Base-by-base conservation (phyloP, 495 filamentous ascomycete genomes). In the Pseudomonodictys pantanalensis region DNA sequence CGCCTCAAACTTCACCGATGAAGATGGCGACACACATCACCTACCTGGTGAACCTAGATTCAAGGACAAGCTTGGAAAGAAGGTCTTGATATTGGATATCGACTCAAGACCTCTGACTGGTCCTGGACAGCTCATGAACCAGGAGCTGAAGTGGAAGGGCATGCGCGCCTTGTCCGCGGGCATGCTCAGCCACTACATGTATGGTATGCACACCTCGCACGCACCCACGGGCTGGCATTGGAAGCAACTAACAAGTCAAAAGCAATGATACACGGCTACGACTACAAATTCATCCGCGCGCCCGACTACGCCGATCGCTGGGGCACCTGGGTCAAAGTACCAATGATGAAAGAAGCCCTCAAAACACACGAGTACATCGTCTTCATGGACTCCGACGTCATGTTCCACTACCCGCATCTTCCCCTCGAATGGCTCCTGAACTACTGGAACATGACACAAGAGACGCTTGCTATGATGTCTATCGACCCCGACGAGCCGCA, bases 371-470 rank as follows among this genome's bases (percentile, higher is more conserved):
- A 78, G 42, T 71, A 77, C 10, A 75, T 81, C 30, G 70, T 81
- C 51, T 79, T 77, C 73, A 55, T 80, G 33, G 79, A 82, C 62
- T 73, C 74, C 47, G 79, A 82, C 53, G 73, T 72, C 63, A 71
- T 81, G 58, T 76, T 79, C 56, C 65, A 71, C 32, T 69, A 75
- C 49, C 77, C 74, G 35, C 73, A 82, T 41, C 58, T 82, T 6
- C 78, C 79, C 6, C 58, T 81, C 26, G 79, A 82, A 62, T 82
- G 79, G 78, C 71, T 82, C 25, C 65, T 82, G 17, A 81, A 80
- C 68, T 77, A 78, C 69, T 82, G 78, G 79, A 66, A 74, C 45
- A 74, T 80, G 52, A 69, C 67, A 32, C 38, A 64, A 8, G 62
- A 74, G 8, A 77, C 71, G 20, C 68, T 78, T 11, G 66, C 78